Evolutionary conservation across 2,329 filamentous ascomycete genomes (phyloP).

Genomic region (Esteya vermicola): DNA sequence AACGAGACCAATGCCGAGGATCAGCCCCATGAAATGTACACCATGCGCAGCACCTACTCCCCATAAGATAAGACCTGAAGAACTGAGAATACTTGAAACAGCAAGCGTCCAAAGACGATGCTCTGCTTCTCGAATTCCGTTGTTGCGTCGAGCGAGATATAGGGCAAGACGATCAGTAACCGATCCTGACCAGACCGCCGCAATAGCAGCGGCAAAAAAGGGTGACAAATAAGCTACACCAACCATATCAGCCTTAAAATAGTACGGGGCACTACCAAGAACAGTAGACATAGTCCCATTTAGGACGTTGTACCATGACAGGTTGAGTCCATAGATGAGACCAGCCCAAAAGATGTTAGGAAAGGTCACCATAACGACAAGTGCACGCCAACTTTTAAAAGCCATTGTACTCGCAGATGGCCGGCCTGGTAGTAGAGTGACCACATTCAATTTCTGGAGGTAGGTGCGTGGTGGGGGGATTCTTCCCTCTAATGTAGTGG

Average conservation of each 20-base stretch:
- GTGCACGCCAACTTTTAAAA: conserved; percentile 3
- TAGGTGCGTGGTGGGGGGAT: no score
- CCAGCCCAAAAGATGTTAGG: conserved; percentile 10
- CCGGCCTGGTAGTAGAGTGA: conserved; percentile 8
- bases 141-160: conserved; percentile 24
- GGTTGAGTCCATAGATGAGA: conserved; percentile 14
- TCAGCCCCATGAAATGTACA: conserved; percentile 26
- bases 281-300: conserved; percentile 13
- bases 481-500: no score
- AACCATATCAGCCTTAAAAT: conserved; percentile 10
- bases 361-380: conserved; percentile 5
- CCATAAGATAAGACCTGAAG: conserved; percentile 28
- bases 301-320: conserved; percentile 15
- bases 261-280: conserved; percentile 11
- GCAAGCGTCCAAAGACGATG: conserved; percentile 16
- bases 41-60: conserved; percentile 28
- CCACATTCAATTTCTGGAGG: conserved; percentile 1
- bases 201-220: conserved; percentile 12
- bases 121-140: conserved; percentile 21
- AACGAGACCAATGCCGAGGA: conserved; percentile 25
- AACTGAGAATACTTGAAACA: conserved; percentile 8
- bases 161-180: conserved; percentile 11
- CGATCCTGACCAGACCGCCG: conserved; percentile 11
- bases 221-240: conserved; percentile 11
- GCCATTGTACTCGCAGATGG: conserved; percentile 12